Percentiles rank a stretch among this genome's conserved stretches.
Conservation (phyloP, 2,329 filamentous ascomycete genomes). For the Colletotrichum gloeosporioides region DNA sequence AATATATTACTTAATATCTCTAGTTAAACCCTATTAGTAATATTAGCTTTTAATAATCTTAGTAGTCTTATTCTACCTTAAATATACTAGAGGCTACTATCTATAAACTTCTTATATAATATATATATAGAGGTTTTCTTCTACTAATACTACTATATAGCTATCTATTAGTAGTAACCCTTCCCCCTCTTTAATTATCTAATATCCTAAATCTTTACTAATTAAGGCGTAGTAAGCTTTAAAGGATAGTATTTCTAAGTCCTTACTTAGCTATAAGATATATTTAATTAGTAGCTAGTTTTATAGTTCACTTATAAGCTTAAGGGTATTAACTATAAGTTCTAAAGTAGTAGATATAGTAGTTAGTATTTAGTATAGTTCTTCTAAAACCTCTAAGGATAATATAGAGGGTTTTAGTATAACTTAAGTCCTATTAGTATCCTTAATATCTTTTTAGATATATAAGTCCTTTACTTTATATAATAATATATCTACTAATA, state of each 20-base stretch:
- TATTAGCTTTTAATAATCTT: background rate
- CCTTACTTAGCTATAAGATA: too few species aligned
- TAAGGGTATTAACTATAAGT: background rate
- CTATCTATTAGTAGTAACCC: background rate
- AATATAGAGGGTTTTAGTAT: background rate
- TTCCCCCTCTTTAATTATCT: background rate
- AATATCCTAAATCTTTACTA: background rate
- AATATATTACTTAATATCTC: too few species aligned
- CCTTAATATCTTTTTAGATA: background rate
- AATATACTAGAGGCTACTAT: background rate
- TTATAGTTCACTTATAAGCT: too few species aligned
- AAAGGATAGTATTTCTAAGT: too few species aligned
- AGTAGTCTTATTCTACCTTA: background rate
- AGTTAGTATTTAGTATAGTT: background rate
- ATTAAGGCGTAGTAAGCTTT: too few species aligned
- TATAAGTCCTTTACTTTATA: background rate
- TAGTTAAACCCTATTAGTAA: background rate
- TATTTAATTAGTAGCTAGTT: too few species aligned
- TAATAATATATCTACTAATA: background rate
- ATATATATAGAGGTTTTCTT: background rate
- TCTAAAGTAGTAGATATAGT: background rate
- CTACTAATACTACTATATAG: background rate
- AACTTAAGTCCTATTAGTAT: background rate
- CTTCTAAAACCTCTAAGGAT: fast-evolving
- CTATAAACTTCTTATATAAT: background rate